A percentile compares a stretch with the other conserved stretches of the same genome.
phyloP scores from a whole-genome alignment of 2,329 filamentous ascomycete genomes.

The Davidsoniella eucalypti region DNA sequence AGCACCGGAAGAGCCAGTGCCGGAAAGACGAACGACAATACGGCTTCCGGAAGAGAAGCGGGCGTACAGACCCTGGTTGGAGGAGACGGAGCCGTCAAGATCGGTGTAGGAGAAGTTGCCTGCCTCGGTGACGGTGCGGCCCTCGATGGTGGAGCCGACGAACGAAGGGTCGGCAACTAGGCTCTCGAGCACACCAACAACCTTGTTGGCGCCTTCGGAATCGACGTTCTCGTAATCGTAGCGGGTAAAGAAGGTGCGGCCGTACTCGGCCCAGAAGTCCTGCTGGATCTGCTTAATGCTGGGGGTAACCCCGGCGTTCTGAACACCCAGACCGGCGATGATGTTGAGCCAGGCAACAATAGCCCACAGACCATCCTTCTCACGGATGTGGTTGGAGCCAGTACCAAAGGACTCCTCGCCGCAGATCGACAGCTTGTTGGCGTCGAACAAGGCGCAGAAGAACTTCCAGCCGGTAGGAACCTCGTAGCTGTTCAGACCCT shows the following conservation, averaged over 20 bases:
- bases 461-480: conserved; percentile 99
- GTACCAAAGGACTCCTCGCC: conserved; percentile 98
- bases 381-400: conserved; percentile 94
- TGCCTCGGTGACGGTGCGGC: conserved; percentile 69
- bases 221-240: conserved; percentile 98
- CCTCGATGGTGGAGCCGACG: conserved; percentile 64
- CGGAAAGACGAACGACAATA: conserved; percentile 86
- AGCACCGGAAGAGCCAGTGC: conserved; percentile 85
- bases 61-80: conserved; percentile 90
- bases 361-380: conserved; percentile 98
- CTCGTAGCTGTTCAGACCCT: conserved; percentile 83
- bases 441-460: conserved; percentile 91
- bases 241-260: conserved; percentile 95
- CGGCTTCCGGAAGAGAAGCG: conserved; percentile 90
- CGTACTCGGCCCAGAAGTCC: conserved; percentile 93
- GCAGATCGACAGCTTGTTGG: conserved; percentile 92
- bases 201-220: conserved; percentile 76
- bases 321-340: conserved; percentile 79
- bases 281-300: conserved; percentile 93
- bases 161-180: conserved; percentile 61
- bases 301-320: conserved; percentile 62
- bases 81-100: conserved; percentile 88
- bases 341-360: conserved; percentile 98
- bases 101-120: conserved; percentile 98
- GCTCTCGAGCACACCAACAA: conserved; percentile 64